Evolutionary conservation across 257 asterid species (phyloP).

Genomic region (Solanum sitiens): DNA sequence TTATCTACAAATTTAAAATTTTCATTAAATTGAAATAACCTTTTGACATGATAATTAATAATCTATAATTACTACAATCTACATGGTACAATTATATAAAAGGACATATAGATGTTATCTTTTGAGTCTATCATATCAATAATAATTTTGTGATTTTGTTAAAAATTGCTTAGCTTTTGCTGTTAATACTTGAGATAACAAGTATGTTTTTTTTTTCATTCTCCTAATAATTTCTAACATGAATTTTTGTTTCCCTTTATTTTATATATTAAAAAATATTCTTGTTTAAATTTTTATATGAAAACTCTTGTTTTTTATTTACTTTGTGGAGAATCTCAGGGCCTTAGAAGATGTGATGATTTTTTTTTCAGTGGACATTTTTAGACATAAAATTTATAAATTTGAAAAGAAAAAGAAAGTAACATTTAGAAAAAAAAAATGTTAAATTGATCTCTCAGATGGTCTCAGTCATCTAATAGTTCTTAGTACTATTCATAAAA

Average conservation of each 20-base stretch:
- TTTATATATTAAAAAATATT: neutral
- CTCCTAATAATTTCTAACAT: neutral
- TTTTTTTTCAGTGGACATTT: no score
- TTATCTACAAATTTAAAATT: neutral
- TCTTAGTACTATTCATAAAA: no score
- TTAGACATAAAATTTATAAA: neutral
- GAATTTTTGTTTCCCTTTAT: no score
- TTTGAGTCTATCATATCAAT: neutral
- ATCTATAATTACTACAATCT: neutral
- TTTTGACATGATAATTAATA: neutral
- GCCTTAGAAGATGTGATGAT: neutral
- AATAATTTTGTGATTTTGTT: no score
- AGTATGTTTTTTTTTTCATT: neutral
- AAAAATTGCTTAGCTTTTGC: neutral
- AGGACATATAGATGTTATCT: neutral
- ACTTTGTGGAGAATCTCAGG: no score
- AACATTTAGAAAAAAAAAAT: no score
- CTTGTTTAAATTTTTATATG: neutral
- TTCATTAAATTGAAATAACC: neutral
- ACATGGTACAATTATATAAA: neutral
- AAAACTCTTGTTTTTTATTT: neutral
- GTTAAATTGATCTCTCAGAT: neutral
- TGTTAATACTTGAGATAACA: neutral
- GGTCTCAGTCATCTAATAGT: no score
- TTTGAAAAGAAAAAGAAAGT: neutral